Conservation (phyloP, 2,329 filamentous ascomycete genomes). For the Fusarium subglutinans region DNA sequence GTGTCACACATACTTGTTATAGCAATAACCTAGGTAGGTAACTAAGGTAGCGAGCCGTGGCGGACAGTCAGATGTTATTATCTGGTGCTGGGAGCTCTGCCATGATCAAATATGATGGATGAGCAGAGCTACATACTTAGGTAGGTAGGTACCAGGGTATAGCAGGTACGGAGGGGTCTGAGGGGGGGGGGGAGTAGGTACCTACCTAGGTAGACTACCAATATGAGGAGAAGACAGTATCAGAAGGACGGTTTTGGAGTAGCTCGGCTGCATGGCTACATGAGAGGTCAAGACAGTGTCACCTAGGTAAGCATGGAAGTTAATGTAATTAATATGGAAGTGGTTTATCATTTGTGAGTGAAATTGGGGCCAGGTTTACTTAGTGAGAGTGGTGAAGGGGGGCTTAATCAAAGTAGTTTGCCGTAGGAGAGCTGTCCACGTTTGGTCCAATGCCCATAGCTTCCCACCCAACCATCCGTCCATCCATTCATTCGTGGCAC, state of each 20-base stretch:
- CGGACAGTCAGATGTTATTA: neutral
- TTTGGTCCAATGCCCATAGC: slow-evolving; percentile 10
- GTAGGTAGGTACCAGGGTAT: too few species aligned
- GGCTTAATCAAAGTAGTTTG: neutral
- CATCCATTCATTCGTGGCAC: slow-evolving; percentile 19
- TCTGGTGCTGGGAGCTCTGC: neutral
- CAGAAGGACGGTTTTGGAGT: slow-evolving; percentile 18
- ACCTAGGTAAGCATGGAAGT: neutral
- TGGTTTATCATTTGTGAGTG: slow-evolving; percentile 23
- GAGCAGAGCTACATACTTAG: neutral
- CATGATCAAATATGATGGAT: neutral
- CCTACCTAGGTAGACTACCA: neutral
- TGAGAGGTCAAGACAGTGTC: slow-evolving; percentile 22
- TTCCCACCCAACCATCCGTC: slow-evolving; percentile 5
- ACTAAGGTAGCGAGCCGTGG: neutral
- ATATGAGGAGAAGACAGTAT: slow-evolving; percentile 14
- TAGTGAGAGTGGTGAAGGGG: neutral
- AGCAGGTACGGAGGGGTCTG: neutral
- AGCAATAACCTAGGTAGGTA: neutral
- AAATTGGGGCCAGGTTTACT: slow-evolving; percentile 7
- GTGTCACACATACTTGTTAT: neutral
- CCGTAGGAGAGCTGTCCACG: neutral
- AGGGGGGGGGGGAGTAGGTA: slow-evolving; percentile 19
- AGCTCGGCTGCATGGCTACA: slow-evolving; percentile 12
- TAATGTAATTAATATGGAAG: neutral